Conservation (phyloP, 768 basidiomycete species). For the Agaricus blazei region DNA sequence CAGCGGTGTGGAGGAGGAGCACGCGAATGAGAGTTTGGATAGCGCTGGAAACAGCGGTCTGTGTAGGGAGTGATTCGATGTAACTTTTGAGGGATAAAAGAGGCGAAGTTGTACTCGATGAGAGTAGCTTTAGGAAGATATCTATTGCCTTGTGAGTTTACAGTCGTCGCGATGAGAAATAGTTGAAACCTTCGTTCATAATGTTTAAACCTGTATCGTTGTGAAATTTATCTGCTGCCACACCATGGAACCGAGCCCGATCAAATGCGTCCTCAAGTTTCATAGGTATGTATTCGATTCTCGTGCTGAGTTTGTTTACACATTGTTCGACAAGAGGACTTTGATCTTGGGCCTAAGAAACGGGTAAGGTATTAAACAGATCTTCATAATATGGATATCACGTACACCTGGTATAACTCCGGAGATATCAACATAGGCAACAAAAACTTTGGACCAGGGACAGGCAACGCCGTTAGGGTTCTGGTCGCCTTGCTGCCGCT, state of each 20-base stretch:
- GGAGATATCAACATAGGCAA: constrained; percentile 53
- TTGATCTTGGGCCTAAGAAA: constrained; percentile 46
- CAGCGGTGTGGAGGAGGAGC: constrained; percentile 66
- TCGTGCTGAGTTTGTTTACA: constrained; percentile 20
- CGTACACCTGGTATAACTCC: constrained; percentile 58
- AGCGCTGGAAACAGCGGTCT: constrained; percentile 59
- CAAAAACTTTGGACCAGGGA: constrained; percentile 8
- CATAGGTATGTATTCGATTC: constrained; percentile 54
- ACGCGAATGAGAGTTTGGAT: constrained; percentile 58
- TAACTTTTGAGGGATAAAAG: constrained; percentile 38
- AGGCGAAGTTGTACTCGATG: constrained; percentile 20
- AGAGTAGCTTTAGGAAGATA: constrained; percentile 22
- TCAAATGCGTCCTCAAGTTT: constrained; percentile 76
- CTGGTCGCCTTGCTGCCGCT: constrained; percentile 41
- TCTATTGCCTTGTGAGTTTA: constrained; percentile 16
- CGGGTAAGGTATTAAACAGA: constrained; percentile 11
- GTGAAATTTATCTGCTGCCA: constrained; percentile 28
- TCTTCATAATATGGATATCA: constrained; percentile 6
- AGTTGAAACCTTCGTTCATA: constrained; percentile 41
- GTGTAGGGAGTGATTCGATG: constrained; percentile 66
- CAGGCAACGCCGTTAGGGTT: constrained; percentile 48
- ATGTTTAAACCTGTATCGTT: constrained; percentile 36
- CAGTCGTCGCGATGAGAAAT: neutral
- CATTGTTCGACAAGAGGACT: constrained; percentile 41
- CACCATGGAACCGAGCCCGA: constrained; percentile 54